These are phyloP conservation scores for Kickxella alabastrina DNA, from an alignment of 192 early-diverging fungal genomes.

Conservation along the genomic window DNA sequence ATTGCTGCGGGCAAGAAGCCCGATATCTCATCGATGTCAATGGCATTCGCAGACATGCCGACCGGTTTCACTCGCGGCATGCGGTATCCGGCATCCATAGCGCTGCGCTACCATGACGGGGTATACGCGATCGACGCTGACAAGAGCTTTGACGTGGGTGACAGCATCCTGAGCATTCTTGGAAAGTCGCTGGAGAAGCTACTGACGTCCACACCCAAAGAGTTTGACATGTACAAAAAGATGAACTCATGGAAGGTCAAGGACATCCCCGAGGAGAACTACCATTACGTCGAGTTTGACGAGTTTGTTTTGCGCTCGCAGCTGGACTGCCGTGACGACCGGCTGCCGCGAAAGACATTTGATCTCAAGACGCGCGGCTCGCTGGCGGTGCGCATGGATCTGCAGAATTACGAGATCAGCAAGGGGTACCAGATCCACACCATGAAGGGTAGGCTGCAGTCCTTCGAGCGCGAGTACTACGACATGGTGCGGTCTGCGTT, in stretches of 20 bases:
- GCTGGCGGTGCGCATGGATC: constrained; percentile 76
- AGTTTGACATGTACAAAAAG: constrained; percentile 69
- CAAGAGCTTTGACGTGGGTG: constrained; percentile 65
- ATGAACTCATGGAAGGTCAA: constrained; percentile 52
- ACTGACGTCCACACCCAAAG: constrained; percentile 61
- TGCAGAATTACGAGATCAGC: constrained; percentile 64
- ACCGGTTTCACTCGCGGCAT: constrained; percentile 59
- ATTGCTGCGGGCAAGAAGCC: constrained; percentile 63
- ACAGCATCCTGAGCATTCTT: constrained; percentile 69
- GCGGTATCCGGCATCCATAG: constrained; percentile 65
- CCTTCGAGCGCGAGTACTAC: constrained; percentile 90
- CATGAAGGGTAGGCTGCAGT: constrained; percentile 64
- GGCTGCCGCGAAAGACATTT: constrained; percentile 76
- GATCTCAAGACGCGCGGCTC: constrained; percentile 90
- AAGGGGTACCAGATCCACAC: constrained; percentile 67
- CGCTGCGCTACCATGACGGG: constrained; percentile 65
- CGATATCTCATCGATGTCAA: constrained; percentile 59
- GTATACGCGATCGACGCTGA: constrained; percentile 83
- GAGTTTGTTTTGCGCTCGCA: constrained; percentile 84
- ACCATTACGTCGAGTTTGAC: constrained; percentile 64
- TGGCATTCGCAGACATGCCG: constrained; percentile 60
- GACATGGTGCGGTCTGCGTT: constrained; percentile 91
- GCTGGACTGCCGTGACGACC: constrained; percentile 76
- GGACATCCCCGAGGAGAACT: constrained; percentile 58
- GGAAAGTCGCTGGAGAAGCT: constrained; percentile 88